Evolutionary conservation across 441 rosid species (phyloP), one percentile per base, ranked within the genome.

Genomic region (Gossypium lobatum): DNA sequence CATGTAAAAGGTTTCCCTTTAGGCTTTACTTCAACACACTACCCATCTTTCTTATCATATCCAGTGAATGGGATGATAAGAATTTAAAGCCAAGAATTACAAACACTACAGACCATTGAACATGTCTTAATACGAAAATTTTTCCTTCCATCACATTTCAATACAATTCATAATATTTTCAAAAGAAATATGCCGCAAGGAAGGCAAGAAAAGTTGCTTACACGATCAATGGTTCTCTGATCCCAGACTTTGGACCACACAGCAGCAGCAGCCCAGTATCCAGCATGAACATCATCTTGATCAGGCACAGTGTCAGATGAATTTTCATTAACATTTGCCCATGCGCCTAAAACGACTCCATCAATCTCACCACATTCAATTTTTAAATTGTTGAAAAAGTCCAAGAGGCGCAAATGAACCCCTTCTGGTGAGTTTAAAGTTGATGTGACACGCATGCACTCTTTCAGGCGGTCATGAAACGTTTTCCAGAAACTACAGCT

Each of bases 261-360:
- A 42, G 97, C 96, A 48, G 99, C 98, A 80, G 96, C 95, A 74
- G 91, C 90, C 99, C 99, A 96, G 78, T 91, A 96, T 78, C 98
- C 99, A 80, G 86, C 84, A 80, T 72, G 66, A 74, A 88, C 91
- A 80, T 76, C 75, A 76, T 83, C 91, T 81, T 90, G 91, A 77
- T 88, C 93, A 64, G 71, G 77, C 60, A 73, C 76, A 64, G 83
- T 80, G 72, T 82, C 88, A 75, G 86, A 79, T 81, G 81, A 77
- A 79, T 77, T 80, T 76, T 87, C 94, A 73, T 79, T 79, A 50
- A 89, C 75, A 81, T 85, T 89, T 75, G 88, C 78, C 99, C 99
- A 96, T 67, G 93, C 79, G 75, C 99, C 99, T 80, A 91, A 78
- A 80, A 96, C 92, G 84, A 91, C 95, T 72, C 99, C 99, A 82